A percentile compares a stretch with the other conserved stretches of the same genome.
phyloP scores from a whole-genome alignment of 805 yeast species.

The Saccharomycopsis synnaedendra region DNA sequence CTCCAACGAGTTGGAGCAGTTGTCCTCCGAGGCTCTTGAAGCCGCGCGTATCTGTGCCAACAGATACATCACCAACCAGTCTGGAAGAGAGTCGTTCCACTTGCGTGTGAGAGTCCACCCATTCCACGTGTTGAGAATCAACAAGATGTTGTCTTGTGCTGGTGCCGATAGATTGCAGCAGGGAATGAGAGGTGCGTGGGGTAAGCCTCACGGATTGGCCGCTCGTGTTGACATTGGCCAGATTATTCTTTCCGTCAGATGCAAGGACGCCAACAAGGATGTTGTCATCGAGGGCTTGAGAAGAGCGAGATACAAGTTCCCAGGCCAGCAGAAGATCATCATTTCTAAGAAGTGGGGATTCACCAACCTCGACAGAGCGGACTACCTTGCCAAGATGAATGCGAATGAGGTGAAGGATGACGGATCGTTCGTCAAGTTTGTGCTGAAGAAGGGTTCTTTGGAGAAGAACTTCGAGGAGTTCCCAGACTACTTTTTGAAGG shows the following conservation, averaged over 20 bases:
- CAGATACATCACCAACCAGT: conserved; percentile 95
- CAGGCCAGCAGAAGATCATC: conserved; percentile 99
- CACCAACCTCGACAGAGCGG: conserved; percentile 98
- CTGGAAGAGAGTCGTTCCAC: conserved; percentile 99
- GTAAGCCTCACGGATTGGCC: conserved; percentile 99
- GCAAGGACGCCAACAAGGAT: conserved; percentile 96
- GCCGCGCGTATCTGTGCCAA: conserved; percentile 99
- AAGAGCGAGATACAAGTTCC: conserved; percentile 99
- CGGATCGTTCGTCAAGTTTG: conserved; percentile 99
- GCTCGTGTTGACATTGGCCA: conserved; percentile 99
- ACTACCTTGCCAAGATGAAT: conserved; percentile 87
- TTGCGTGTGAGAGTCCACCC: conserved; percentile 99
- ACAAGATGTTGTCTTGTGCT: conserved; percentile 99
- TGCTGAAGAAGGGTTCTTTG: conserved; percentile 91
- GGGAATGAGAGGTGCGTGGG: conserved; percentile 99
- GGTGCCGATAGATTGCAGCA: conserved; percentile 99
- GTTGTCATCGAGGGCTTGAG: conserved; percentile 98
- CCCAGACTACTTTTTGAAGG: conserved; percentile 68
- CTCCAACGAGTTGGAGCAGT: conserved; percentile 98
- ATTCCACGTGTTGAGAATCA: conserved; percentile 99
- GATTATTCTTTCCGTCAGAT: conserved; percentile 94
- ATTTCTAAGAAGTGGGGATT: conserved; percentile 99
- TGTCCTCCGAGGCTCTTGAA: conserved; percentile 99
- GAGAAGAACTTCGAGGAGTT: conserved; percentile 84
- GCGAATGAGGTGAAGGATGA: conserved; percentile 98